Evolutionary conservation across 2,329 filamentous ascomycete genomes (phyloP).

Genomic region (Juglanconis sp.): DNA sequence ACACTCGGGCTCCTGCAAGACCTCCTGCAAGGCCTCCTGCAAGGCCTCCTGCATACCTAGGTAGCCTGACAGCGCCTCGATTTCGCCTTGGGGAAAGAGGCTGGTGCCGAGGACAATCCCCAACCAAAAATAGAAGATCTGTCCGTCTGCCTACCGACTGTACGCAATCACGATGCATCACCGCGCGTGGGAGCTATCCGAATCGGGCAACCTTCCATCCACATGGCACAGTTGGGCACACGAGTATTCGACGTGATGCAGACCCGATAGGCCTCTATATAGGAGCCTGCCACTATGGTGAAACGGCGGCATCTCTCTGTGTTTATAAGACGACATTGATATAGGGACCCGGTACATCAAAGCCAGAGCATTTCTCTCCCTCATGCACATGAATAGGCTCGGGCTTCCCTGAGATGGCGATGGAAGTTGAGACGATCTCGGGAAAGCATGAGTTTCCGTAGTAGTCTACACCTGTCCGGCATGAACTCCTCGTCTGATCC

Average conservation of each 20-base stretch:
- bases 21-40: background rate
- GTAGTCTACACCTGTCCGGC: background rate
- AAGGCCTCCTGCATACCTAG: background rate
- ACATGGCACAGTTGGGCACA: background rate
- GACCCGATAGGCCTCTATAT: slow-evolving; percentile 9
- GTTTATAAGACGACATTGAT: background rate
- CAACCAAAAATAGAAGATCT: background rate
- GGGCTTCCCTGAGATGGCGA: background rate
- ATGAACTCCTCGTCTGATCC: slow-evolving; percentile 5
- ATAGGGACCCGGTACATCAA: background rate
- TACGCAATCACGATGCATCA: background rate
- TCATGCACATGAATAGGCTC: background rate
- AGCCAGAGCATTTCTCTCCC: background rate
- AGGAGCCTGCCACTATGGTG: slow-evolving; percentile 3
- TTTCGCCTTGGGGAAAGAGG: background rate
- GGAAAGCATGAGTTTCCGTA: background rate
- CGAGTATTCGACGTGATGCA: background rate
- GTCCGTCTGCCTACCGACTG: background rate
- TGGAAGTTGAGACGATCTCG: background rate
- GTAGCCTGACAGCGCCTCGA: background rate
- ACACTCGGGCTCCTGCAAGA: background rate
- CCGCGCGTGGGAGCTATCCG: slow-evolving; percentile 8
- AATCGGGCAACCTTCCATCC: slow-evolving; percentile 9
- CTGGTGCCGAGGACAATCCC: background rate
- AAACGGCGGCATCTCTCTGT: background rate